Evolutionary conservation across 345 rosid species (phyloP).

Genomic region (Hirschfeldia incana): DNA sequence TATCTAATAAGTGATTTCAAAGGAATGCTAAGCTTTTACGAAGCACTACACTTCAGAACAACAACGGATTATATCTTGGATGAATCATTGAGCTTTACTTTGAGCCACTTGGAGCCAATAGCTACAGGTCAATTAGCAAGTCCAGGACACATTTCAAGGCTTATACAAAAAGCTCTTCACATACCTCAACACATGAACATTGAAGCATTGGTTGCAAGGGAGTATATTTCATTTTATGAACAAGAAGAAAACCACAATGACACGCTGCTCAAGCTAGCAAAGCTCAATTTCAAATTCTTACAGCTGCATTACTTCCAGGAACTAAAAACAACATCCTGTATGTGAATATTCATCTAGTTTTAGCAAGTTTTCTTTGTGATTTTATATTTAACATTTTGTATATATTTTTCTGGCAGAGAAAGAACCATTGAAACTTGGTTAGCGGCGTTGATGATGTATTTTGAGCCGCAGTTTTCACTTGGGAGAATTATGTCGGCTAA

Average conservation of each 20-base stretch:
- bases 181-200: constrained; percentile 16
- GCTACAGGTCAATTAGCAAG: neutral
- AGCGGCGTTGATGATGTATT: neutral
- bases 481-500: constrained; percentile 29
- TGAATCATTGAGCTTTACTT: constrained; percentile 30
- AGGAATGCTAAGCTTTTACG: constrained; percentile 43
- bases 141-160: constrained; percentile 1
- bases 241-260: constrained; percentile 5
- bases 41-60: constrained; percentile 36
- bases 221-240: constrained; percentile 20
- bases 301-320: constrained; percentile 21
- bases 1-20: constrained; percentile 23
- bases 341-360: neutral
- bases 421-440: constrained; percentile 16
- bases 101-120: neutral
- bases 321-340: constrained; percentile 15
- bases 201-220: constrained; percentile 7
- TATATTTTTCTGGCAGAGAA: constrained; percentile 4
- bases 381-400: neutral
- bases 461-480: constrained; percentile 22
- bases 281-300: constrained; percentile 21
- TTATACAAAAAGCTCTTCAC: constrained; percentile 4
- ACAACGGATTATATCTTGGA: constrained; percentile 41
- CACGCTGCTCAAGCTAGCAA: constrained; percentile 11
- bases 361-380: neutral